phyloP scores from a whole-genome alignment of 2,329 filamentous ascomycete species.

The Trichoderma citrinoviride region DNA sequence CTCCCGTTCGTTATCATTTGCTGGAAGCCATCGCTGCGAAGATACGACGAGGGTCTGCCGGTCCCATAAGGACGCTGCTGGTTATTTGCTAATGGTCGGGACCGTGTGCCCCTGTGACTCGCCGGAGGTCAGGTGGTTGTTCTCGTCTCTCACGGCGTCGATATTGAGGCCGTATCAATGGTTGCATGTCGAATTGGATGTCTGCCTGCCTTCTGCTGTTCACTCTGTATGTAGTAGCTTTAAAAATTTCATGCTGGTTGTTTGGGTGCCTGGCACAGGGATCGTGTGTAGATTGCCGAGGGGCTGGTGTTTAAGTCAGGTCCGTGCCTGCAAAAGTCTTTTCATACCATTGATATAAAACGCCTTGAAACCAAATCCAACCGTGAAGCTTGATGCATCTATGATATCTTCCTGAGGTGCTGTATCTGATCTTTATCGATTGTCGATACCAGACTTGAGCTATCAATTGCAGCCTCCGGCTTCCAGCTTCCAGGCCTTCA shows the following conservation, averaged over 20 bases:
- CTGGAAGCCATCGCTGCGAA: not conserved
- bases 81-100: slow-evolving; percentile 1
- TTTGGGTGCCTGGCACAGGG: not conserved
- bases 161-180: not conserved
- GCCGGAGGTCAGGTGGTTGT: not conserved
- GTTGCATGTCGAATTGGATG: not conserved
- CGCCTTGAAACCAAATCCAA: no score
- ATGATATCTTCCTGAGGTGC: no score
- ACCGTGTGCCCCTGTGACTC: not conserved
- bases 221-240: no score
- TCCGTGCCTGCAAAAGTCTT: no score
- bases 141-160: not conserved
- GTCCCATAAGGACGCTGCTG: not conserved
- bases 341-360: no score
- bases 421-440: not conserved
- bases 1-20: no score
- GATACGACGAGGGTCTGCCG: not conserved
- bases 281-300: slow-evolving; percentile 1
- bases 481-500: not conserved
- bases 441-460: no score
- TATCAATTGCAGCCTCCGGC: not conserved
- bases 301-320: not conserved
- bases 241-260: not conserved
- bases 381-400: not conserved
- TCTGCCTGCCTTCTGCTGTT: not conserved